Evolutionary conservation across 768 basidiomycete species (phyloP), one percentile per base, ranked within the genome.

Genomic region (Naganishia kalamii): DNA sequence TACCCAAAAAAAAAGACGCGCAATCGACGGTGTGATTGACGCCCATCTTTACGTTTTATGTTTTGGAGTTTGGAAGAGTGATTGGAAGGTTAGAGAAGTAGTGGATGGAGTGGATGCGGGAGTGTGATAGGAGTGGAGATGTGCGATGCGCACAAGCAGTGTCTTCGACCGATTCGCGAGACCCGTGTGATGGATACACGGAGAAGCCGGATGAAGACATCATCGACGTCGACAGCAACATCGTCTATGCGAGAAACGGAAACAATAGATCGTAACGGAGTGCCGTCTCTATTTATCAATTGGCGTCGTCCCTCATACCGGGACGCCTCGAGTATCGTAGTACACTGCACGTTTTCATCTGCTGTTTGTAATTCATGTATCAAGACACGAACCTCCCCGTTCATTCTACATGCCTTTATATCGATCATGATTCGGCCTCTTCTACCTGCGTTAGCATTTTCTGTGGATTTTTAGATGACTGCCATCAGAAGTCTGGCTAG

Each of bases 371-470:
- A 33, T 37, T 41, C 54, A 57, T 57, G 35, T 57, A 57, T 44
- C 43, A n/a, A 11, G 7, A 11, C n/a, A 30, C 33, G 35, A 57
- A 40, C 15, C 54, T 57, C 54, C 54, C 54, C 54, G 54, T 57
- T 57, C 54, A 57, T 13, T 35, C 33, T 35, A 37, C 54, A 37
- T 35, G 54, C 37, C 37, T 57, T 37, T 37, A 23, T 57, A 57
- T 57, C 33, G 21, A 41, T 57, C 54, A 57, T 57, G 54, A 57
- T 40, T 57, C 54, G 54, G 54, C 37, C 43, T 44, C 43, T n/a
- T 49, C 27, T 49, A 29, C 32, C 27, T 29, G 1, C 10, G 5
- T 47, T 47, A 21, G 8, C n/a, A 25, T 25, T 3, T 47, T 15
- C 8, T 47, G 46, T 25, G 3, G 3, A 25, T 13, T 21, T 21